Conservation (phyloP, 1,284 basidiomycete species). For the Ceratobasidium sp. region DNA sequence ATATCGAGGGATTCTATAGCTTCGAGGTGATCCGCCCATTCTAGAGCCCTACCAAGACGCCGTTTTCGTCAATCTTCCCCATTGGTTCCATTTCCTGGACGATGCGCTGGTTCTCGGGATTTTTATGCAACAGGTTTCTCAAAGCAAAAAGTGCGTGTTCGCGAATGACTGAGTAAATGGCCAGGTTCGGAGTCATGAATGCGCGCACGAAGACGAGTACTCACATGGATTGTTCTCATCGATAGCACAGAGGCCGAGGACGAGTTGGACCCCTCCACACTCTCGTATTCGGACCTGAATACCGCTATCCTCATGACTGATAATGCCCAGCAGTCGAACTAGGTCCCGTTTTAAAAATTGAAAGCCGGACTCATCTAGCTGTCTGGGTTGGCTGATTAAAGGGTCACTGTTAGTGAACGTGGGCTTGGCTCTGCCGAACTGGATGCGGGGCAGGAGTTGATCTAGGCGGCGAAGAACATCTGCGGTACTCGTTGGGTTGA, state of each 20-base stretch:
- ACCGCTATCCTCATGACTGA: conserved; percentile 65
- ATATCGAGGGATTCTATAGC: not conserved
- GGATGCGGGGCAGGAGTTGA: conserved; percentile 77
- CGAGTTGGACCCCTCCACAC: conserved; percentile 74
- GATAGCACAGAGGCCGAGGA: conserved; percentile 85
- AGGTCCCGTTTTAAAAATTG: conserved; percentile 82
- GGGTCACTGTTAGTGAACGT: not conserved
- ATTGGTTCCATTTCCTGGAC: conserved; percentile 74
- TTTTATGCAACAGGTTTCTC: conserved; percentile 75
- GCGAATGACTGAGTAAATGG: conserved; percentile 63
- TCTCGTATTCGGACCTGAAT: conserved; percentile 76
- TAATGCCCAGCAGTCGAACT: conserved; percentile 77
- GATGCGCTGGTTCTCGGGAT: conserved; percentile 77
- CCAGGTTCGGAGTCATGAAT: not conserved
- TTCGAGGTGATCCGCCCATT: conserved; percentile 39
- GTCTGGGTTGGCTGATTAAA: not conserved
- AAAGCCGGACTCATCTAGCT: conserved; percentile 64
- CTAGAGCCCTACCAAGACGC: conserved; percentile 54
- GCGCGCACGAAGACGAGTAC: conserved; percentile 49
- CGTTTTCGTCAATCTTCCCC: conserved; percentile 63
- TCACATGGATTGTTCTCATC: conserved; percentile 90
- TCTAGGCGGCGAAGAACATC: conserved; percentile 74
- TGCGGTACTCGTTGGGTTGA: conserved; percentile 45
- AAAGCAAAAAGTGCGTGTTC: conserved; percentile 89
- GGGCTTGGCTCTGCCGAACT: conserved; percentile 62